These are phyloP conservation scores for Exophiala bonariae DNA, from an alignment of 2,329 filamentous ascomycete genomes.

Conservation along the genomic window DNA sequence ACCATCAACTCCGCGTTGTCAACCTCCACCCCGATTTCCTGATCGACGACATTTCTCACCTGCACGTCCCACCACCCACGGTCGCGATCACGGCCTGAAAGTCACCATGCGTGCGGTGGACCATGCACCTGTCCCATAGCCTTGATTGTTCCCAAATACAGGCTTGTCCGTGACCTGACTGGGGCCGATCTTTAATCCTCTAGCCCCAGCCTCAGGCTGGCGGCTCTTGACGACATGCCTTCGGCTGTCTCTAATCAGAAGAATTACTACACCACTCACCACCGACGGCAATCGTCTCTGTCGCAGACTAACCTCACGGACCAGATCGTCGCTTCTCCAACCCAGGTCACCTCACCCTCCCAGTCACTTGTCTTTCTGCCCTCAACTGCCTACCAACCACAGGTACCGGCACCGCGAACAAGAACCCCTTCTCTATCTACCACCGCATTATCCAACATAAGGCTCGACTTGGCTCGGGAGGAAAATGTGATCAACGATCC, in stretches of 20 bases:
- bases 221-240: slow-evolving; percentile 20
- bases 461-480: slow-evolving; percentile 13
- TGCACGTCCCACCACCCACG: not conserved
- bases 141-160: slow-evolving; percentile 24
- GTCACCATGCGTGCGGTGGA: slow-evolving; percentile 3
- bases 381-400: slow-evolving; percentile 27
- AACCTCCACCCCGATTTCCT: not conserved
- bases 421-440: slow-evolving; percentile 21
- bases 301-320: slow-evolving; percentile 26
- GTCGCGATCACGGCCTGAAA: not conserved
- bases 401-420: slow-evolving; percentile 20
- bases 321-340: slow-evolving; percentile 11
- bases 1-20: not conserved
- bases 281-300: slow-evolving; percentile 25
- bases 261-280: slow-evolving; percentile 23
- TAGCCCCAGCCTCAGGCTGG: not conserved
- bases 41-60: not conserved
- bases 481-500: slow-evolving; percentile 43
- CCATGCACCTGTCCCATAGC: slow-evolving; percentile 22
- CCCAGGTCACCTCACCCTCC: slow-evolving; percentile 6
- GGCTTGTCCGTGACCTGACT: slow-evolving; percentile 14
- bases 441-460: slow-evolving; percentile 8
- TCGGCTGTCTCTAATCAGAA: slow-evolving; percentile 21
- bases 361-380: slow-evolving; percentile 25
- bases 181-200: not conserved